Percentiles rank a stretch among this genome's conserved stretches.
Conservation (phyloP, 768 basidiomycete genomes). For the Favolaschia claudopus region DNA sequence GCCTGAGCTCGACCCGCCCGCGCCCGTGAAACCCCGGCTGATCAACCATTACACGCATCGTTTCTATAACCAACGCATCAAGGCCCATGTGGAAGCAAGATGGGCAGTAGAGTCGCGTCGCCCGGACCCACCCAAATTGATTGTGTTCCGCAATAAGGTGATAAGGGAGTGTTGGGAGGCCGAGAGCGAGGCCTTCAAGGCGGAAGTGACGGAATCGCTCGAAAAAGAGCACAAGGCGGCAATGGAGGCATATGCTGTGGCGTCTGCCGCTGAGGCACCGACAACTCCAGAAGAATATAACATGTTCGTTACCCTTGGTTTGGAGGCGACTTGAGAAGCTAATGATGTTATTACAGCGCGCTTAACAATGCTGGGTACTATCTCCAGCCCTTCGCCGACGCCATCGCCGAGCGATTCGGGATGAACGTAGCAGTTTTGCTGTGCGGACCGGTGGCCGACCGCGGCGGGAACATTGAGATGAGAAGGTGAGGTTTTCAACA, state of each 20-base stretch:
- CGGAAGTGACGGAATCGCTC: neutral
- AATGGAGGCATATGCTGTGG: neutral
- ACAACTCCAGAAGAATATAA: neutral
- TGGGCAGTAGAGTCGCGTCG: neutral
- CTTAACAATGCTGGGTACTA: neutral
- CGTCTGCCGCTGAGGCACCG: neutral
- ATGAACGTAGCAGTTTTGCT: neutral
- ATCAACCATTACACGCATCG: neutral
- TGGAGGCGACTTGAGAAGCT: neutral
- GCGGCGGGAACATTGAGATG: neutral
- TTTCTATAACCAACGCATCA: neutral
- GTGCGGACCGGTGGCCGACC: neutral
- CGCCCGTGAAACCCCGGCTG: neutral
- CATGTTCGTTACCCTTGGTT: neutral
- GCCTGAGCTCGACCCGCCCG: neutral
- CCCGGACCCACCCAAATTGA: neutral
- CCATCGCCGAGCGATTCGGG: neutral
- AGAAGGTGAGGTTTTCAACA: too few species aligned
- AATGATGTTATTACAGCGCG: neutral
- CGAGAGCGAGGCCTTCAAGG: neutral
- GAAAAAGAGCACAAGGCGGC: neutral
- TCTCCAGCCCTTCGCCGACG: neutral
- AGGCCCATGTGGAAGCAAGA: neutral
- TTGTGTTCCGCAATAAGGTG: neutral
- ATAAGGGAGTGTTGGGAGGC: neutral